Conservation (phyloP, 306 rosid species). For the Prosopis cineraria region DNA sequence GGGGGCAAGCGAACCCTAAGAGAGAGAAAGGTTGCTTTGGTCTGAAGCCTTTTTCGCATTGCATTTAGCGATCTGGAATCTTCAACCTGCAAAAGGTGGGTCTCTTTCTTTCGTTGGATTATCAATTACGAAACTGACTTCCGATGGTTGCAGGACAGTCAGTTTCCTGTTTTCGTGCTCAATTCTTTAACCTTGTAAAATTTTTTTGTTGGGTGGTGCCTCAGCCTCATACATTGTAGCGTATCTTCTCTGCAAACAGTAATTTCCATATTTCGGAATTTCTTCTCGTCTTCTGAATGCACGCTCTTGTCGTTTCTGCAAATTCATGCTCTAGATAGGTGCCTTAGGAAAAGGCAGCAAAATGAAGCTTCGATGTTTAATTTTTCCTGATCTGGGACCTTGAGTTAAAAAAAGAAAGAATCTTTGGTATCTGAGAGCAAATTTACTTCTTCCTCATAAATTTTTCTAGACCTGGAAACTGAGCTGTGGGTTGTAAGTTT, state of each 20-base stretch:
- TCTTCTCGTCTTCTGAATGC: neutral
- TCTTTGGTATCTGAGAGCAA: slow-evolving; percentile 21
- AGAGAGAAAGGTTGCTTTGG: slow-evolving; percentile 36
- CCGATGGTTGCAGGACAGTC: slow-evolving; percentile 37
- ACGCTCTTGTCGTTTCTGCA: slow-evolving; percentile 18
- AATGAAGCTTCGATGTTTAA: slow-evolving; percentile 35
- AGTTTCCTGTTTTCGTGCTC: slow-evolving; percentile 30
- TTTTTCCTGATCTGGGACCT: slow-evolving; percentile 38
- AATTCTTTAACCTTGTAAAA: slow-evolving; percentile 32
- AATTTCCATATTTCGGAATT: slow-evolving; percentile 11
- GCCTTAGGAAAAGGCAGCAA: slow-evolving; percentile 7
- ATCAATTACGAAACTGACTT: neutral
- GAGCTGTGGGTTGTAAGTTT: slow-evolving; percentile 9
- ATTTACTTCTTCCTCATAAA: neutral
- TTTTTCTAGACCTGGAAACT: slow-evolving; percentile 7
- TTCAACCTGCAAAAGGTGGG: slow-evolving; percentile 52
- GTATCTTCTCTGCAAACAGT: slow-evolving; percentile 32
- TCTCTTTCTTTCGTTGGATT: neutral
- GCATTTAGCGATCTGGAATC: slow-evolving; percentile 72
- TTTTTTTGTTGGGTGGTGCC: slow-evolving; percentile 27
- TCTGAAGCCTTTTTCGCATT: slow-evolving; percentile 51
- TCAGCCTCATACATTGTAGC: slow-evolving; percentile 38
- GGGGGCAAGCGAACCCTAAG: slow-evolving; percentile 60
- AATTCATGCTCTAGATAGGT: slow-evolving; percentile 31
- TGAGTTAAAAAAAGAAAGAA: slow-evolving; percentile 1